Evolutionary conservation across 495 filamentous ascomycete species (phyloP).

Genomic region (Penicillium daleae): DNA sequence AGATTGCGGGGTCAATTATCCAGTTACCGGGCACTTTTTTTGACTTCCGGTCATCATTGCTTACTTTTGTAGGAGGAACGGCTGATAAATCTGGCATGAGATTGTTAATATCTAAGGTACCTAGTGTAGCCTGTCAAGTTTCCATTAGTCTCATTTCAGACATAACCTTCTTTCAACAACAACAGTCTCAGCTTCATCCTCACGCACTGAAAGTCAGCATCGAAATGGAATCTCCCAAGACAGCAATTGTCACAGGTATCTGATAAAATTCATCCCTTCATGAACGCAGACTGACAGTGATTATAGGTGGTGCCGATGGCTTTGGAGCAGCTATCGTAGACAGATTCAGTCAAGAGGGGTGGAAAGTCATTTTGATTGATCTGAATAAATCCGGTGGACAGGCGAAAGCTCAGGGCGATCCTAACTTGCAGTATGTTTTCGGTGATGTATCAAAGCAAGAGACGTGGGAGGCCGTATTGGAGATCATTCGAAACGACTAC

Average conservation of each 20-base stretch:
- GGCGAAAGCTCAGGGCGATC: slow-evolving; percentile 1
- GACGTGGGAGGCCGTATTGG: slow-evolving; percentile 14
- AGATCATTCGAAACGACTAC: slow-evolving; percentile 1
- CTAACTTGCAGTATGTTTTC: slow-evolving; percentile 6
- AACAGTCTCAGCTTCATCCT: neutral
- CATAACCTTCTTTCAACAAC: neutral
- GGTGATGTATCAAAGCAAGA: slow-evolving; percentile 18
- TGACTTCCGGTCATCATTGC: neutral
- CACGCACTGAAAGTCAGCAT: neutral
- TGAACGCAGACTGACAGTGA: neutral
- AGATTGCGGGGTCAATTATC: neutral
- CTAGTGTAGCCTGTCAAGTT: neutral
- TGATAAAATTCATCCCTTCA: neutral
- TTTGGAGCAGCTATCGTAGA: slow-evolving; percentile 18
- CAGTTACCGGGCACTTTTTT: neutral
- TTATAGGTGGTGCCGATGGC: slow-evolving; percentile 17
- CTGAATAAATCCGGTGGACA: slow-evolving; percentile 8
- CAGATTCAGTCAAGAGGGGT: slow-evolving; percentile 12
- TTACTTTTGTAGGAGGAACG: neutral
- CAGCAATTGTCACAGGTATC: slow-evolving; percentile 1
- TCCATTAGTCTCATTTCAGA: neutral
- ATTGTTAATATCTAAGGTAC: neutral
- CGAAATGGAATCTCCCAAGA: neutral
- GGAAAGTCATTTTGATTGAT: slow-evolving; percentile 14
- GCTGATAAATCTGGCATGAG: neutral